Conservation (phyloP, 1,284 basidiomycete species). For the Rhodofomes roseus region DNA sequence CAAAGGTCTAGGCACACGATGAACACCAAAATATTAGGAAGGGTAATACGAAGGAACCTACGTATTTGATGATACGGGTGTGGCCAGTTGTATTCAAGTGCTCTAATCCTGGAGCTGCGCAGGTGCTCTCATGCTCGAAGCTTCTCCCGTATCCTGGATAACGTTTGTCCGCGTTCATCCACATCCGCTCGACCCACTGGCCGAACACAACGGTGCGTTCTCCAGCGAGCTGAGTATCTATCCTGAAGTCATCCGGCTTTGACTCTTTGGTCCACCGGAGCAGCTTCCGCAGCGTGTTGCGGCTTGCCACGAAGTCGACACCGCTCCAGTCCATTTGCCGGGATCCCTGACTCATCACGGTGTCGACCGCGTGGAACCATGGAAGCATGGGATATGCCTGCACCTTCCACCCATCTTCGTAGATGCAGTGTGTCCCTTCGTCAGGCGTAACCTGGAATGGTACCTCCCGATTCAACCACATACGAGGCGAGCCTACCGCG, state of each 20-base stretch:
- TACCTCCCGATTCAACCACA: constrained; percentile 41
- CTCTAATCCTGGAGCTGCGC: constrained; percentile 36
- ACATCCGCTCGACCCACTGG: constrained; percentile 23
- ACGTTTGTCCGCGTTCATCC: constrained; percentile 6
- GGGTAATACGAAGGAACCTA: constrained; percentile 23
- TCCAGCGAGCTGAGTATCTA: constrained; percentile 54
- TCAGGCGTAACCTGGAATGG: constrained; percentile 50
- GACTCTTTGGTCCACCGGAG: constrained; percentile 42
- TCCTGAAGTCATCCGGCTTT: constrained; percentile 42
- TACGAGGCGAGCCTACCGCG: constrained; percentile 43
- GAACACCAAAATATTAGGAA: too few species aligned
- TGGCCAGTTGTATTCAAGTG: constrained; percentile 39
- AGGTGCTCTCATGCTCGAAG: constrained; percentile 47
- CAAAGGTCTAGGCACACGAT: constrained; percentile 23
- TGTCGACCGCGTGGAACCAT: constrained; percentile 46
- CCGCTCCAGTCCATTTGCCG: constrained; percentile 39
- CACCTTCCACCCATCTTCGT: constrained; percentile 48
- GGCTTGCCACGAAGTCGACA: constrained; percentile 54
- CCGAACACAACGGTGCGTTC: constrained; percentile 48
- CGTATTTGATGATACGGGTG: constrained; percentile 49
- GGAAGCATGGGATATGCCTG: constrained; percentile 40
- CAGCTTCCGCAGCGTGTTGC: constrained; percentile 55
- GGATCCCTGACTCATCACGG: constrained; percentile 27
- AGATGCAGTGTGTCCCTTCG: constrained; percentile 37
- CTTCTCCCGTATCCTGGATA: constrained; percentile 37